Evolutionary conservation across 1,139 yeast species (phyloP).

Genomic region (Taphrina confusa): DNA sequence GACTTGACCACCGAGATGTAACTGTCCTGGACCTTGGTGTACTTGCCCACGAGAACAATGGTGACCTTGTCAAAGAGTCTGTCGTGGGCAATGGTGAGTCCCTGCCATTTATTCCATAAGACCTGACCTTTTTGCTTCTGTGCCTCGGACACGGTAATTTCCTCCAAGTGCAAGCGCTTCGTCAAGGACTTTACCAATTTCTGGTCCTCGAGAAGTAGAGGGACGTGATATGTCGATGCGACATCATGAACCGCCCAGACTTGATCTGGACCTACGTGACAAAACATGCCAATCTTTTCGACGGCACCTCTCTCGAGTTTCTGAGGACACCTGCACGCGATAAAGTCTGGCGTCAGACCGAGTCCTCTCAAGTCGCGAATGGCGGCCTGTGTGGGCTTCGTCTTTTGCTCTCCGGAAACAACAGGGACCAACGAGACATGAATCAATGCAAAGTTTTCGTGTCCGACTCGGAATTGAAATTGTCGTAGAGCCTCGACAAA

Average conservation of each 20-base stretch:
- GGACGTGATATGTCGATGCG: conserved; percentile 96
- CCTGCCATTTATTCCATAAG: conserved; percentile 75
- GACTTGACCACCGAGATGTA: conserved; percentile 93
- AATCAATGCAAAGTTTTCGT: conserved; percentile 88
- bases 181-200: conserved; percentile 73
- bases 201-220: conserved; percentile 84
- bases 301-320: conserved; percentile 78
- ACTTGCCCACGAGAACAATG: conserved; percentile 95
- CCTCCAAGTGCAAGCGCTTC: conserved; percentile 64
- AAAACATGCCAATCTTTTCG: conserved; percentile 96
- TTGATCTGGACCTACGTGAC: conserved; percentile 97
- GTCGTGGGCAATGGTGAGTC: conserved; percentile 69
- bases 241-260: conserved; percentile 97
- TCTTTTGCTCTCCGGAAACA: conserved; percentile 96
- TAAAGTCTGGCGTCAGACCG: conserved; percentile 93
- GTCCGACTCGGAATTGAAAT: conserved; percentile 95
- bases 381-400: conserved; percentile 99
- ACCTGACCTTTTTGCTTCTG: conserved; percentile 65
- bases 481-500: conserved; percentile 98
- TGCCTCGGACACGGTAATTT: conserved; percentile 55
- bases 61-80: conserved; percentile 81
- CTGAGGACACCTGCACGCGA: conserved; percentile 95
- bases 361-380: conserved; percentile 92
- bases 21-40: conserved; percentile 91
- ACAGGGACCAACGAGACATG: conserved; percentile 97